Base-by-base conservation (phyloP, 495 filamentous ascomycete genomes). In the Penicillium maclennaniae region DNA sequence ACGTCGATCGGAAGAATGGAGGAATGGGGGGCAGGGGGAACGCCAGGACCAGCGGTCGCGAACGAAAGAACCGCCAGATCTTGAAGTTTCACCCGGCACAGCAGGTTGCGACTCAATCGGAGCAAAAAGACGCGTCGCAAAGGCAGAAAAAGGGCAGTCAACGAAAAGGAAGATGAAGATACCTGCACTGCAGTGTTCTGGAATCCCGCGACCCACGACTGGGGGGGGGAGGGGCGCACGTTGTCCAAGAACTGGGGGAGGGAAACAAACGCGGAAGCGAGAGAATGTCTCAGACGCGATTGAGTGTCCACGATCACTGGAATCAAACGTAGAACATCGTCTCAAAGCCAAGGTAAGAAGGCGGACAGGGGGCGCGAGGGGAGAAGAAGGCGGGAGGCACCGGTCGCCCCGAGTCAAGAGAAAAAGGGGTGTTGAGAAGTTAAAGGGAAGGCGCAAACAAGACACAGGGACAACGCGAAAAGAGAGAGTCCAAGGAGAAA, bases 251-350 rank as follows among this genome's bases (percentile, higher is more conserved):
- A 52, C 45, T 34, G 40, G 41, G 50, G 54, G 45, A 45, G 23
- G 38, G 39, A 54, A 54, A 60, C 57, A 61, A 88, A 81, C 36
- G 79, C 83, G 44, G 81, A 78, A 40, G 83, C 8, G 38, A 40
- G 16, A 82, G 26, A 86, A 71, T 59, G 65, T 76, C 55, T 78
- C 68, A 67, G 85, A 83, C 69, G 87, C 76, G 53, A 74, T 69
- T 62, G 80, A 70, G 41, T 85, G 55, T 6, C 85, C 84, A 58
- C 85, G 79, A 62, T 83, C 78, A 56, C 19, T 63, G 71, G 64
- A 84, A 81, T 58, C 87, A 56, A 45, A 80, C 62, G 36, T 71
- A 74, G 26, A 87, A 77, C 50, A 85, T 80, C 60, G 86, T 86
- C 38, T 40, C 68, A 85, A 81, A 69, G 86, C 82, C 65, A 88